Base-by-base conservation (phyloP, 75 land plant species). In the Sequoia sempervirens region DNA sequence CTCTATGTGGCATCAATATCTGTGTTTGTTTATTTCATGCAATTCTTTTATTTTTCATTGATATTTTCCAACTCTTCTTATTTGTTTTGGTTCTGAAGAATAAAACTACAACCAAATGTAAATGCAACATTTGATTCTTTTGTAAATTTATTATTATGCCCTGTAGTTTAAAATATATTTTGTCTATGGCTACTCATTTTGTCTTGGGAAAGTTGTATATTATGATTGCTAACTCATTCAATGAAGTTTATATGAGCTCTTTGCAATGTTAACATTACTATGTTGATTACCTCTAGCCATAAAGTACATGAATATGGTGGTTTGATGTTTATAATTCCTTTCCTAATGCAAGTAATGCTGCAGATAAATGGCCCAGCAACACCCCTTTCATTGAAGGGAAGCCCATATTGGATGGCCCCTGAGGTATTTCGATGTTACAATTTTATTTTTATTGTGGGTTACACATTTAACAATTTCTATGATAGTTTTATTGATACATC, bases 341-440 rank as follows among this genome's bases (percentile, higher is more conserved):
- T 43, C 28, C 50, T 83, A 70, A 68, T 43, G 79, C 52, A 75
- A 84, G 23, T 46, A 82, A 4, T 50, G 26, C 52, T 84, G 86
- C 91, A 95, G 97, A 88, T 95, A 54, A 89, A 64, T 86, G 94
- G 88, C 13, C 92, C 88, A 75, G 85, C 80, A 46, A 75, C 87
- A 26, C 84, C 88, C 36, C 92, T 90, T 26, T 96, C 98, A 32
- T 73, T 96, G 58, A 96, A 91, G 84, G 98, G 96, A 68, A 93
- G 90, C 76, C 96, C 98, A n/a, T 90, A 93, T 83, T 96, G 96
- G 96, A 94, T 96, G 93, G 98, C 98, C 84, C 98, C 98, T 43
- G 98, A 96, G 96, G 98, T 96, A 88, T 52, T 5, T 52, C 15
- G 36, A 34, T 30, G n/a, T 80, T 52, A 17, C 38, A 18, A 38